phyloP scores from a whole-genome alignment of 495 filamentous ascomycete genomes.

The Chaetomium cochliodes region DNA sequence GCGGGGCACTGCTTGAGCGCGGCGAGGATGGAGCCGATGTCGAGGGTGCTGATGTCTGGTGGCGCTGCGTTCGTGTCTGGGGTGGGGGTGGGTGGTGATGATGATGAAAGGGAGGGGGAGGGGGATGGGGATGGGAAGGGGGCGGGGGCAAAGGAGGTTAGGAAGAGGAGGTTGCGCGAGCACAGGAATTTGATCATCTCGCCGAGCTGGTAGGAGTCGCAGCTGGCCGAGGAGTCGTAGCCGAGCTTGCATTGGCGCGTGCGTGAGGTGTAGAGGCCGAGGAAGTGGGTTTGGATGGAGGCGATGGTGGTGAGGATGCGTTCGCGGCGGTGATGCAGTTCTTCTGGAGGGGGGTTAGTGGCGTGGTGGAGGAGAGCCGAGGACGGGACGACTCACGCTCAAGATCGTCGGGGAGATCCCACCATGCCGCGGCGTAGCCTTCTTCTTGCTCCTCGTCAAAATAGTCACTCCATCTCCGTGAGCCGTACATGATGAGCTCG shows the following conservation, averaged over 20 bases:
- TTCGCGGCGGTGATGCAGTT: constrained; percentile 67
- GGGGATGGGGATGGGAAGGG: background rate
- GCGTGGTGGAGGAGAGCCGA: background rate
- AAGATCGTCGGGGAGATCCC: constrained; percentile 67
- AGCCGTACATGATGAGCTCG: constrained; percentile 66
- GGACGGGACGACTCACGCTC: constrained; percentile 57
- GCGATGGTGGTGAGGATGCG: constrained; percentile 72
- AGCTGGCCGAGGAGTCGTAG: constrained; percentile 70
- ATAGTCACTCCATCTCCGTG: constrained; percentile 56
- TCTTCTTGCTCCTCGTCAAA: constrained; percentile 43
- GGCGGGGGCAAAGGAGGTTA: constrained; percentile 40
- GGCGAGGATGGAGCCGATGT: constrained; percentile 39
- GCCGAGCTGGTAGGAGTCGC: constrained; percentile 83
- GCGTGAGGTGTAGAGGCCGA: constrained; percentile 63
- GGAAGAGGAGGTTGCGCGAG: constrained; percentile 51
- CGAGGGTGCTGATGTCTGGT: constrained; percentile 33
- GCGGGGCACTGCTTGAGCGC: constrained; percentile 55
- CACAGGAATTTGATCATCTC: constrained; percentile 80
- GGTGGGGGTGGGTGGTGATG: constrained; percentile 14
- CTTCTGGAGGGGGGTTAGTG: constrained; percentile 48
- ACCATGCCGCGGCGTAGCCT: constrained; percentile 56
- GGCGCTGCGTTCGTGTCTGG: background rate
- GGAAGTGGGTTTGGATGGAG: constrained; percentile 71
- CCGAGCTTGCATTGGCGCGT: constrained; percentile 70
- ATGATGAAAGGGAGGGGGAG: too few species aligned